phyloP scores from a whole-genome alignment of 345 rosid species.

The Gossypium bickii region DNA sequence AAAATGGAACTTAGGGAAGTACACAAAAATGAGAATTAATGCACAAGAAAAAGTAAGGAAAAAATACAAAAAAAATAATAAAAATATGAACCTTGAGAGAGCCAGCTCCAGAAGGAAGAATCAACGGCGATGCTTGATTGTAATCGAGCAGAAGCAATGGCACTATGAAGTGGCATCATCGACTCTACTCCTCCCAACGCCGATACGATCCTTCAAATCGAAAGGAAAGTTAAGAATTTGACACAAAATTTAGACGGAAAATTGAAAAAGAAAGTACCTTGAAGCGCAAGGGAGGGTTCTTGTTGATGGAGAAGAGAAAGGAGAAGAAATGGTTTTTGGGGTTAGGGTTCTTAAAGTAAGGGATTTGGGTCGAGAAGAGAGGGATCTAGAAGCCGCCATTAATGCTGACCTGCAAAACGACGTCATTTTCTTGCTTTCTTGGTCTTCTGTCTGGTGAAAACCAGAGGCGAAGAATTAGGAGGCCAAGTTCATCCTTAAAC shows the following conservation, averaged over 20 bases:
- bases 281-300: constrained; percentile 37
- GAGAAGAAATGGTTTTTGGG: constrained; percentile 21
- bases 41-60: neutral
- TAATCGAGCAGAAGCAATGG: constrained; percentile 78
- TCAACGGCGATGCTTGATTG: constrained; percentile 70
- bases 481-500: neutral
- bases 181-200: constrained; percentile 63
- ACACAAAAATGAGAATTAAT: neutral
- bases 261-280: constrained; percentile 29
- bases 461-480: neutral
- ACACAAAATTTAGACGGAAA: neutral
- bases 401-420: constrained; percentile 38
- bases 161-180: constrained; percentile 78
- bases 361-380: constrained; percentile 23
- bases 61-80: too few species aligned
- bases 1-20: neutral
- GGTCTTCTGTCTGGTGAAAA: neutral
- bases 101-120: constrained; percentile 89
- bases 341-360: constrained; percentile 24
- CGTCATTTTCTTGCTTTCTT: constrained; percentile 18
- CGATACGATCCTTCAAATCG: constrained; percentile 48
- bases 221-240: neutral
- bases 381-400: constrained; percentile 28
- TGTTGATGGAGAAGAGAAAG: constrained; percentile 36
- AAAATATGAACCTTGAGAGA: constrained; percentile 54